Evolutionary conservation across 1,284 basidiomycete species (phyloP), one percentile per base, ranked within the genome.

Genomic region (Fomes fomentarius): DNA sequence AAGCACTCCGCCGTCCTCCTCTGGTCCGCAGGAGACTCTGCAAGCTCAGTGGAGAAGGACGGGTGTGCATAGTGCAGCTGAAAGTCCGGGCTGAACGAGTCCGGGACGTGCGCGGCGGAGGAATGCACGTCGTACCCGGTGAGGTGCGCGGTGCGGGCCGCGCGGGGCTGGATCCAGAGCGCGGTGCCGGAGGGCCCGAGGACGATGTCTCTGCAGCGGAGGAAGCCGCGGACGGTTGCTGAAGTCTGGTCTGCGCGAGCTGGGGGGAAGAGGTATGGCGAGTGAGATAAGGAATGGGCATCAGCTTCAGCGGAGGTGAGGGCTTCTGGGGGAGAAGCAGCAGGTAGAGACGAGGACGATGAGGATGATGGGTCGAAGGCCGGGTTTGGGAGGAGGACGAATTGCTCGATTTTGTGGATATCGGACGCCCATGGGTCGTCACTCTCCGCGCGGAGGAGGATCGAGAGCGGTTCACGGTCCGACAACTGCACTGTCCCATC

Each of bases 371-470:
- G 34, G 19, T 43, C 26, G 49, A 66, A 72, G 7, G 50, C 50
- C 1, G 70, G 67, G 50, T 75, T 76, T 0, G 74, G 73, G 12
- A 68, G 57, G 17, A 85, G 65, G 2, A 66, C 69, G 71, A 81
- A 82, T 4, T 79, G 61, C 40, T 80, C 73, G 17, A 86, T 64
- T 14, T 70, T 74, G 61, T 81, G 78, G 2, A 71, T 67, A 46
- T 79, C 74, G 0, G 75, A 68, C 2, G 76, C 64, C 85, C 85
- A 87, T 0, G 83, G 83, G 58, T 87, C 77, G 43, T 81, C 77
- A 61, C 74, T 79, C 62, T 83, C 80, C 22, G 76, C 73, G 12
- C 84, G 79, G 15, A 84, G 65, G 6, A 87, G 73, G 41, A 87
- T 73, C 0, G 77, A 76, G n/a, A 85, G 58, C 3, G 67, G 57